phyloP scores from a whole-genome alignment of 192 early-diverging fungal species.

The Coemansia sp. region DNA sequence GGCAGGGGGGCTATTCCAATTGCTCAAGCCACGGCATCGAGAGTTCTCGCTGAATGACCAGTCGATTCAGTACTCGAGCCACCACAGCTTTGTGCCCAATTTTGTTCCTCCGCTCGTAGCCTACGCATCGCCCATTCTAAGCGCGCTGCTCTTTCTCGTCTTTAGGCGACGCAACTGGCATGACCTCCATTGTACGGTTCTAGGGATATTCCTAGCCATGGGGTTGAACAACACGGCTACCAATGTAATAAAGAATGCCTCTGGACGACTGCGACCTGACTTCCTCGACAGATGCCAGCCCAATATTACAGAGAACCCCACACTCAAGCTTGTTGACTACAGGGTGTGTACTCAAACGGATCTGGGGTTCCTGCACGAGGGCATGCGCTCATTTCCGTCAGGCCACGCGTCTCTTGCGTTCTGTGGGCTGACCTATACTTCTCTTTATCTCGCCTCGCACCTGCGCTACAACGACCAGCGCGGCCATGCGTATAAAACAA shows the following conservation, averaged over 20 bases:
- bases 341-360: conserved; percentile 61
- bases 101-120: conserved; percentile 46
- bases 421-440: conserved; percentile 65
- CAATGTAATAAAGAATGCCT: conserved; percentile 53
- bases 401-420: conserved; percentile 81
- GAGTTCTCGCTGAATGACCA: conserved; percentile 68
- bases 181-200: conserved; percentile 49
- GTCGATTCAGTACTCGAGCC: conserved; percentile 61
- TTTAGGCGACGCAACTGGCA: conserved; percentile 51
- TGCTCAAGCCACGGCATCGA: conserved; percentile 61
- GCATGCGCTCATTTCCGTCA: conserved; percentile 79
- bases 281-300: conserved; percentile 57
- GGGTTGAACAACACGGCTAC: conserved; percentile 52
- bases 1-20: conserved; percentile 58
- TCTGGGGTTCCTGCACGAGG: conserved; percentile 60
- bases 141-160: conserved; percentile 34
- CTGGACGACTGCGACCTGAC: conserved; percentile 64
- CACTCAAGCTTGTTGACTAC: conserved; percentile 57
- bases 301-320: conserved; percentile 48
- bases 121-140: conserved; percentile 34
- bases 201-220: conserved; percentile 51
- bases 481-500: conserved; percentile 65
- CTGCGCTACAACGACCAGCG: conserved; percentile 62
- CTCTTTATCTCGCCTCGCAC: conserved; percentile 70
- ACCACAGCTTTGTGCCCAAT: conserved; percentile 37